Conservation (phyloP, 1,284 basidiomycete species). For the Malassezia sp. region DNA sequence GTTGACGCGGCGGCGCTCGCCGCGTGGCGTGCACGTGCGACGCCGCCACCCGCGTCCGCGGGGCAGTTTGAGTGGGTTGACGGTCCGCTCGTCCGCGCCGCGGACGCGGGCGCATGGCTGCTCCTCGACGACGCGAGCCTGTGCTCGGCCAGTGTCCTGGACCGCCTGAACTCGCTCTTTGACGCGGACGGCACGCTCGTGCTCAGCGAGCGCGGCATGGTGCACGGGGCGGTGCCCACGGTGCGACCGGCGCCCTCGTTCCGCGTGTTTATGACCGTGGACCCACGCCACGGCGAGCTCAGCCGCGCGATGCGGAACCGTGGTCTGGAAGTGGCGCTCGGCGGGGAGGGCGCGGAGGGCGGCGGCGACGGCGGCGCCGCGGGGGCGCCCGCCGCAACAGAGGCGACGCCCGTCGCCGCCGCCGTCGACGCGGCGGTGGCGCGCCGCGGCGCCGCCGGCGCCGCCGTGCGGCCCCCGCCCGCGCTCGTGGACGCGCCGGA, state of each 20-base stretch:
- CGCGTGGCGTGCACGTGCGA: no score
- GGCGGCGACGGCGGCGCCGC: conserved; percentile 10
- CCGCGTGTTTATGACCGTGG: conserved; percentile 84
- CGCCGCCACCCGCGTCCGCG: conserved; percentile 1
- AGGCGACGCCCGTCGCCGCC: background rate
- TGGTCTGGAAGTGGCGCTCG: conserved; percentile 65
- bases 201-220: conserved; percentile 78
- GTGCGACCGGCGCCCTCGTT: conserved; percentile 77
- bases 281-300: conserved; percentile 81
- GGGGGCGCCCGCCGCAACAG: background rate
- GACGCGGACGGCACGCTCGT: conserved; percentile 70
- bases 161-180: conserved; percentile 91
- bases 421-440: conserved; percentile 5
- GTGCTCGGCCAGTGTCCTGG: conserved; percentile 87
- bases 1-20: no score
- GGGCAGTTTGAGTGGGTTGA: conserved; percentile 90
- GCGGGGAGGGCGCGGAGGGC: conserved; percentile 3
- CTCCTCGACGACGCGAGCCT: conserved; percentile 86
- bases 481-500: background rate
- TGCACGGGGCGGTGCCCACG: conserved; percentile 63
- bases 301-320: conserved; percentile 97
- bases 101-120: conserved; percentile 79
- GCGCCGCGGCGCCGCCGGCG: conserved; percentile 2
- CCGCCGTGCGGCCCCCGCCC: background rate
- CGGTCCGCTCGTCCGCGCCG: conserved; percentile 77